Conservation (phyloP, 83 land plant species). For the Diphasiastrum complanatum region DNA sequence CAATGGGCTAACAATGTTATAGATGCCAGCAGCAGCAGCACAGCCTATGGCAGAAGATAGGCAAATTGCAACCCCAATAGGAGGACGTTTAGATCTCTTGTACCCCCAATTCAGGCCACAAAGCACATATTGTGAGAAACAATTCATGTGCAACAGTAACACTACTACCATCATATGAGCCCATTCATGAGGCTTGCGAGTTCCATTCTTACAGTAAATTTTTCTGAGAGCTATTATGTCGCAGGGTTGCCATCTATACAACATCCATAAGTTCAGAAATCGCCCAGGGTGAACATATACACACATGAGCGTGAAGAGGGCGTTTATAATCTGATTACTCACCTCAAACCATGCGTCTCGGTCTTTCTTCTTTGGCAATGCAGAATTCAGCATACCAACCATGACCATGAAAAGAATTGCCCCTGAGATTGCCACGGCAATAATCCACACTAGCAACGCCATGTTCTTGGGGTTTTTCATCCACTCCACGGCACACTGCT, state of each 20-base stretch:
- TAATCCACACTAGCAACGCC: conserved; percentile 55
- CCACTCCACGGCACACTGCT: conserved; percentile 39
- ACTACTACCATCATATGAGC: conserved; percentile 72
- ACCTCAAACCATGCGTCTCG: conserved; percentile 75
- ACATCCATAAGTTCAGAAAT: conserved; percentile 47
- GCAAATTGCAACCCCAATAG: conserved; percentile 58
- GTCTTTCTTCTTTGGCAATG: conserved; percentile 45
- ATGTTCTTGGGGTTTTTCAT: conserved; percentile 59
- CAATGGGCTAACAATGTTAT: conserved; percentile 55
- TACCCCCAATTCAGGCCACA: conserved; percentile 86
- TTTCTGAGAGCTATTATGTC: conserved; percentile 55
- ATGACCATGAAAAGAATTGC: conserved; percentile 67
- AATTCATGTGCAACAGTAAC: conserved; percentile 62
- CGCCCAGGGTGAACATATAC: conserved; percentile 68
- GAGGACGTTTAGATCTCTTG: conserved; percentile 63
- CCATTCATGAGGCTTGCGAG: conserved; percentile 80
- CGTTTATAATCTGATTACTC: conserved; percentile 77
- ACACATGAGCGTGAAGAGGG: conserved; percentile 75
- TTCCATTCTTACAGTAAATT: conserved; percentile 73
- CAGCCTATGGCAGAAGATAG: conserved; percentile 54
- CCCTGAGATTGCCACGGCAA: conserved; percentile 55
- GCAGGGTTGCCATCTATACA: conserved; percentile 48
- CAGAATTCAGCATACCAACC: conserved; percentile 65
- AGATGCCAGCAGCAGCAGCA: conserved; percentile 68
- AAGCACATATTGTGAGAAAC: conserved; percentile 77